Base-by-base conservation (phyloP, 2,329 filamentous ascomycete genomes). In the Cercospora nicotianae region DNA sequence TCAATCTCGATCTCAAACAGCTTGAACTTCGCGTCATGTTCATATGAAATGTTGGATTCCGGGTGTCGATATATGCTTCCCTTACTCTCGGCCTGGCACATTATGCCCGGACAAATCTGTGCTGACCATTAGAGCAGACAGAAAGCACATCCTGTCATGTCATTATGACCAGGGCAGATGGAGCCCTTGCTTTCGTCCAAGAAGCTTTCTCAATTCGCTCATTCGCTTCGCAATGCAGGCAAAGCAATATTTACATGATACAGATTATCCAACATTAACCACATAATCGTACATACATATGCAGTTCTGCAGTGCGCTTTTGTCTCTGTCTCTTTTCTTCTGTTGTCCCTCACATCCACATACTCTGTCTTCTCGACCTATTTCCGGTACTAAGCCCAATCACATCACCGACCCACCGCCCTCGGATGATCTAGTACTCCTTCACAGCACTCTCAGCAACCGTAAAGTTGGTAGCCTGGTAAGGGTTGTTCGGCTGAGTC, bases 341-440 rank as follows among this genome's bases (percentile, higher is more conserved):
- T 48, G n/a, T 48, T 23, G 23, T 48, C 18, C 18, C 5, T 23
- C 42, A 1, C 3, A 1, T 23, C 42, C 42, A 48, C 18, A 39
- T 0, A 8, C 2, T n/a, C 0, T 8, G 16, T 13, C 9, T 2
- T 23, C 5, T 23, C 9, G 9, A 5, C 2, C 3, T 3, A 5
- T 6, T 1, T n/a, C 16, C 36, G 16, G 2, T 5, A 16, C n/a
- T 39, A 20, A 10, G 7, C 10, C 10, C 10, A 10, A 16, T 26
- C 4, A 2, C 9, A 28, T 13, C 13, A 5, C 3, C 48, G 0
- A 2, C 1, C 5, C 5, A 0, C 5, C 2, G 12, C 5, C 33
- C 33, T 23, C 33, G 2, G 28, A 13, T 13, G 12, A 39, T 3
- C 36, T 39, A 39, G 36, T 53, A 53, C 48, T 28, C 18, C 48